These are phyloP conservation scores for Lachnellula hyalina DNA, from an alignment of 2,329 filamentous ascomycete genomes.

Conservation along the genomic window DNA sequence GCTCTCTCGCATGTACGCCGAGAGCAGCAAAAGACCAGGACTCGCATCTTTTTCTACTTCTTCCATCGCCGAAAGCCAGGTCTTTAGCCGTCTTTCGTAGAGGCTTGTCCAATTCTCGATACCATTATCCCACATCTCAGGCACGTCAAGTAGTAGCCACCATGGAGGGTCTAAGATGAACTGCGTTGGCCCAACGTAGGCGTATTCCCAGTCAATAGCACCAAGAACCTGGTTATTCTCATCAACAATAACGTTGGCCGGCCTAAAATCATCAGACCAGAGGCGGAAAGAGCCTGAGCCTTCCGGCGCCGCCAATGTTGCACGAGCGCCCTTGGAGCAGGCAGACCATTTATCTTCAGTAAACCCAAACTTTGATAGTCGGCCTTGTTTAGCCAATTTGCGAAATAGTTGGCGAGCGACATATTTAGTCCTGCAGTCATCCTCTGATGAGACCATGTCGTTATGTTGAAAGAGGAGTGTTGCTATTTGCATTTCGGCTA, in stretches of 20 bases:
- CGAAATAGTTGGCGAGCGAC: slow-evolving; percentile 38
- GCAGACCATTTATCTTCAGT: slow-evolving; percentile 28
- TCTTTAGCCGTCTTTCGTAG: background rate
- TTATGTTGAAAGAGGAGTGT: slow-evolving; percentile 39
- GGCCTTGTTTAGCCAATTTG: slow-evolving; percentile 25
- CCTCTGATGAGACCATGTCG: slow-evolving; percentile 32
- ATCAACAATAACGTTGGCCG: slow-evolving; percentile 32
- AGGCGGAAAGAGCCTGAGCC: slow-evolving; percentile 23
- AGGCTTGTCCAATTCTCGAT: background rate
- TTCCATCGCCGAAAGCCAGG: background rate
- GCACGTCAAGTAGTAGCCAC: slow-evolving; percentile 27
- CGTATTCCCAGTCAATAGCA: background rate
- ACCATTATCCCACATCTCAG: slow-evolving; percentile 32
- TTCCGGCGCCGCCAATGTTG: slow-evolving; percentile 10
- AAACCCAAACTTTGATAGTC: slow-evolving; percentile 10
- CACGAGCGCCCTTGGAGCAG: slow-evolving; percentile 5
- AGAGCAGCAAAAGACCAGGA: background rate
- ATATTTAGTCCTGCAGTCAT: slow-evolving; percentile 39
- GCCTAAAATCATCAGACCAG: slow-evolving; percentile 32
- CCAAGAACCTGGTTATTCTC: slow-evolving; percentile 17
- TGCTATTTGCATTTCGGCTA: slow-evolving; percentile 31
- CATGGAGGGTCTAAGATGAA: slow-evolving; percentile 29
- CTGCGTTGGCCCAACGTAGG: background rate
- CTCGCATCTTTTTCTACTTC: background rate
- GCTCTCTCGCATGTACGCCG: background rate